A percentile compares a stretch with the other conserved stretches of the same genome.
Conservation (phyloP, 441 rosid species). For the Gossypium aridum region DNA sequence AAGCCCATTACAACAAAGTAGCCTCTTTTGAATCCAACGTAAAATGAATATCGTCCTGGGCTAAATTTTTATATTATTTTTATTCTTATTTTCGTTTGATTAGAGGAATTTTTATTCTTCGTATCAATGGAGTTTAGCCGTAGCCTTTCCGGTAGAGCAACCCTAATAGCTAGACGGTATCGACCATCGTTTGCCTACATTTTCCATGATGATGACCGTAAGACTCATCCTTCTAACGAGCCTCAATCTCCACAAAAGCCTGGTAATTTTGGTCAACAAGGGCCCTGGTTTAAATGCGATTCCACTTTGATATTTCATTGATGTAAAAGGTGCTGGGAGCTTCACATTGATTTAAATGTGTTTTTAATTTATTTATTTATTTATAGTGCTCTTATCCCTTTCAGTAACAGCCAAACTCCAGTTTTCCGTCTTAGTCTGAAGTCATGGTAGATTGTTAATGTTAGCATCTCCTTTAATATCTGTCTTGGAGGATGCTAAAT, state of each 20-base stretch:
- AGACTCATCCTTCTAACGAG: conserved; percentile 18
- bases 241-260: conserved; percentile 20
- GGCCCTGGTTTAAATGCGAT: background rate
- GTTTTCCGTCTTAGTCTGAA: background rate
- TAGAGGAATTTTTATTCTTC: background rate
- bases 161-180: conserved; percentile 25
- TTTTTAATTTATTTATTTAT: background rate
- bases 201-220: conserved; percentile 33
- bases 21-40: background rate
- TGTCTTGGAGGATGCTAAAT: background rate
- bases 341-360: background rate
- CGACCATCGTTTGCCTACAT: conserved; percentile 33
- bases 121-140: conserved; percentile 49
- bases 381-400: background rate
- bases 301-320: background rate
- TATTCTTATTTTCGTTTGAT: background rate
- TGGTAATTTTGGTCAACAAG: conserved; percentile 25
- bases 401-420: background rate
- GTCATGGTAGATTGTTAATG: background rate
- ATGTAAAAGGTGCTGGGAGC: background rate
- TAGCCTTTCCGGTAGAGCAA: conserved; percentile 42
- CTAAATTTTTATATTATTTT: background rate
- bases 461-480: background rate
- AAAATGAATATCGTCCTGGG: background rate
- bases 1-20: background rate